Evolutionary conservation across 83 land plant genomes (phyloP), one percentile per base, ranked within the genome.

Genomic region (Diphasiastrum complanatum): DNA sequence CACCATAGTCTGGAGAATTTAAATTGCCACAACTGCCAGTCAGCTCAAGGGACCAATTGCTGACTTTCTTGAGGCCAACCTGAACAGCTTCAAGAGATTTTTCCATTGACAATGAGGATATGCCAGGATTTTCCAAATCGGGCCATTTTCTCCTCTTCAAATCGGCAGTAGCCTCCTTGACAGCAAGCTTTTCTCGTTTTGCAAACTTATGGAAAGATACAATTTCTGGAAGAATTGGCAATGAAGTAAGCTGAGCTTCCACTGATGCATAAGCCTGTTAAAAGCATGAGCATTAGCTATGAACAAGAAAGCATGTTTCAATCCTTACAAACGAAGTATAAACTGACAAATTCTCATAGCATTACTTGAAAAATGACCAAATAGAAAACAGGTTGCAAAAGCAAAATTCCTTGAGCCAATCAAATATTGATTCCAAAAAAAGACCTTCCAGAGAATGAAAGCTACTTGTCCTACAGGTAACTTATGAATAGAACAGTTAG

Each of bases 161-260:
- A 33, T 80, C 83, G 52, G 61, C 23, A 41, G 24, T 57, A 47
- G 47, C 25, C 40, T 28, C 14, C 28, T 31, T 53, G 57, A 65
- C 2, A 65, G 28, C 5, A 50, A 48, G 78, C 61, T 85, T 69
- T 35, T 69, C 97, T 14, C 93, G 76, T 70, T 78, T 78, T 48
- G 96, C 95, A 82, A 88, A 92, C 77, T 88, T 92, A 58, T 92
- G 91, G 55, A 92, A 92, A 5, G 98, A 92, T 26, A 85, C 77
- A 37, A 92, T 92, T 79, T 92, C 88, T 40, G 98, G 98, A 32
- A 85, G 77, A 60, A 75, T 83, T 49, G 65, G 79, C 19, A 66
- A 64, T 27, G 74, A 47, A 30, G 48, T 83, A 41, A 66, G 38
- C 54, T 73, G 71, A 65, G 89, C 86, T 75, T 78, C 90, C 18